Evolutionary conservation across 176 grass and related monocot genomes (phyloP), one percentile per base, ranked within the genome.

Genomic region (Themeda triandra): DNA sequence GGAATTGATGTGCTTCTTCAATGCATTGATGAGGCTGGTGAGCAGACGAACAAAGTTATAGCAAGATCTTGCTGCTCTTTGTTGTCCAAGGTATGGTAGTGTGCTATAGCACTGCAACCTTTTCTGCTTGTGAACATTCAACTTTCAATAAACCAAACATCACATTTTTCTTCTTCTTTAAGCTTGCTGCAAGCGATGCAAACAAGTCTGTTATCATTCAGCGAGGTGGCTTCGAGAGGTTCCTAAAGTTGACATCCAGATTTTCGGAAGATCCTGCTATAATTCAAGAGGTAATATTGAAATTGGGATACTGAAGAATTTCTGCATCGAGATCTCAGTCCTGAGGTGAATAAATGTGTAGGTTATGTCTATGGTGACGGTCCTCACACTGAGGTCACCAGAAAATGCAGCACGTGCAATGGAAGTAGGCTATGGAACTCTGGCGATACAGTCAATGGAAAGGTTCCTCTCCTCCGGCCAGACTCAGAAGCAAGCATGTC

Each of bases 401-500:
- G 93, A 94, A 66, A 90, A 98, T 84, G 93, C 96, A 79, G 93
- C 93, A 0, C 80, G 70, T 73, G 96, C 96, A 60, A 76, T 98
- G 31, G 81, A 87, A 78, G 83, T 80, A 41, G 93, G 96, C 46
- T 86, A 84, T 53, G 96, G 87, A 29, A 92, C 86, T 66, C 58
- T 98, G 35, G 88, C 86, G 4, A 92, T 98, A 33, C 85, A 94
- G 83, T 80, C 86, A 6, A 94, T 98, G 96, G 73, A 89, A 85
- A 90, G 88, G 75, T 94, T 94, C 28, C 91, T 93, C 10, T 75
- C 85, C 73, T 92, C 93, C 13, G 51, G 71, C 41, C 89, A 81
- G 44, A 93, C 92, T 85, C 93, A 98, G 88, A 93, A 91, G 83
- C 93, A 98, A 92, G 86, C 89, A 32, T 98, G 96, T 18, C 89